phyloP scores from a whole-genome alignment of 2,329 filamentous ascomycete species.

The Colletotrichum abscissum region DNA sequence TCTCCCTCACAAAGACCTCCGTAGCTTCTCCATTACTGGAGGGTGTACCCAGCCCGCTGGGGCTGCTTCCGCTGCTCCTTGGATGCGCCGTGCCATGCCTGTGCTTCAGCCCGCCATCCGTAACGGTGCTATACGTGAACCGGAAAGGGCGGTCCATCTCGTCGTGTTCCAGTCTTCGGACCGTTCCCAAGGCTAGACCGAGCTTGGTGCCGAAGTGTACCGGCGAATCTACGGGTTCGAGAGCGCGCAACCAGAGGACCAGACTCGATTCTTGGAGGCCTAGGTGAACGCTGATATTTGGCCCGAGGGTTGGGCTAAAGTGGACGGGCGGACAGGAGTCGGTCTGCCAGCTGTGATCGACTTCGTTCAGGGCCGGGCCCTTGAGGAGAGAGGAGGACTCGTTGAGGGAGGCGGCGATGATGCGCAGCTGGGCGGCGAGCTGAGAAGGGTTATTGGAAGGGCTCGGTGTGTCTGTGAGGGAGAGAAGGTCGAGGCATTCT shows the following conservation, averaged over 20 bases:
- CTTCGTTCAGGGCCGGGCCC: constrained; percentile 58
- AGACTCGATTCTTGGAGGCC: constrained; percentile 77
- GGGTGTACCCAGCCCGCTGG: constrained; percentile 22
- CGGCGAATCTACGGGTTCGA: constrained; percentile 74
- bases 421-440: constrained; percentile 65
- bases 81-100: constrained; percentile 26
- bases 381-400: constrained; percentile 65
- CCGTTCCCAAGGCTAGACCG: constrained; percentile 75
- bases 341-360: constrained; percentile 57
- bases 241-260: constrained; percentile 75
- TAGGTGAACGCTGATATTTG: constrained; percentile 79
- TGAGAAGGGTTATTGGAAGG: constrained; percentile 67
- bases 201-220: constrained; percentile 73
- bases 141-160: constrained; percentile 83
- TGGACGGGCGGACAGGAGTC: constrained; percentile 56
- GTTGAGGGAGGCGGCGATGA: constrained; percentile 65
- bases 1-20: constrained; percentile 88
- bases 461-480: constrained; percentile 65
- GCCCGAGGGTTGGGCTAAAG: constrained; percentile 58
- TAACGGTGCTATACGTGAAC: constrained; percentile 56
- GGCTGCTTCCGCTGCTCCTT: constrained; percentile 13
- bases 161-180: constrained; percentile 76
- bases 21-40: constrained; percentile 41
- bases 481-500: constrained; percentile 84
- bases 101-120: constrained; percentile 38